phyloP scores from a whole-genome alignment of 2,329 filamentous ascomycete genomes.

The Ascochyta pisi region DNA sequence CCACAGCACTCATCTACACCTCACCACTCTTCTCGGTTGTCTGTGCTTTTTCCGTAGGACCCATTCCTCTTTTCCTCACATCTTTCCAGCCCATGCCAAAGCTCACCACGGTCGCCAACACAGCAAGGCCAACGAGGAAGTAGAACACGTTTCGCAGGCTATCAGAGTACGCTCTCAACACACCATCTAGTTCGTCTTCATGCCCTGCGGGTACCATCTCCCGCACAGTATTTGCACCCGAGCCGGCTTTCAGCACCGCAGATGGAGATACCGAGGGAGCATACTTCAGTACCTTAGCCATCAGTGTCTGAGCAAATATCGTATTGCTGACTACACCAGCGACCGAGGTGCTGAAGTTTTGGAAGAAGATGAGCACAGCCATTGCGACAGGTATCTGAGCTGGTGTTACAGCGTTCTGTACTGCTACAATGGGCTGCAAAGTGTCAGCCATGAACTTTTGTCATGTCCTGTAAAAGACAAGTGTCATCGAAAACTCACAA shows the following conservation, averaged over 20 bases:
- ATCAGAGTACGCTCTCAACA: constrained; percentile 34
- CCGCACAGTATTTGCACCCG: constrained; percentile 32
- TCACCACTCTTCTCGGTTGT: neutral
- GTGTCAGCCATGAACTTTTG: constrained; percentile 5
- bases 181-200: constrained; percentile 23
- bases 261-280: constrained; percentile 33
- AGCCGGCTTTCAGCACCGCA: constrained; percentile 33
- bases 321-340: constrained; percentile 40
- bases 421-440: constrained; percentile 35
- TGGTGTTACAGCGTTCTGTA: constrained; percentile 39
- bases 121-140: constrained; percentile 25
- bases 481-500: constrained; percentile 16
- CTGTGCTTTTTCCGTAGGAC: neutral
- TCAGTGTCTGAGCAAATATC: constrained; percentile 36
- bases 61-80: constrained; percentile 19
- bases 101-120: constrained; percentile 19
- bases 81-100: constrained; percentile 37
- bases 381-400: constrained; percentile 40
- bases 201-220: constrained; percentile 23
- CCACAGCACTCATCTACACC: neutral
- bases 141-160: constrained; percentile 36
- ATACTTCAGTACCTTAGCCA: constrained; percentile 20
- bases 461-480: neutral
- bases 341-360: constrained; percentile 45
- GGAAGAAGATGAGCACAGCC: constrained; percentile 45